Percentiles rank a stretch among this genome's conserved stretches.
phyloP scores from a whole-genome alignment of 345 rosid species.

The Lepidium africanum region DNA sequence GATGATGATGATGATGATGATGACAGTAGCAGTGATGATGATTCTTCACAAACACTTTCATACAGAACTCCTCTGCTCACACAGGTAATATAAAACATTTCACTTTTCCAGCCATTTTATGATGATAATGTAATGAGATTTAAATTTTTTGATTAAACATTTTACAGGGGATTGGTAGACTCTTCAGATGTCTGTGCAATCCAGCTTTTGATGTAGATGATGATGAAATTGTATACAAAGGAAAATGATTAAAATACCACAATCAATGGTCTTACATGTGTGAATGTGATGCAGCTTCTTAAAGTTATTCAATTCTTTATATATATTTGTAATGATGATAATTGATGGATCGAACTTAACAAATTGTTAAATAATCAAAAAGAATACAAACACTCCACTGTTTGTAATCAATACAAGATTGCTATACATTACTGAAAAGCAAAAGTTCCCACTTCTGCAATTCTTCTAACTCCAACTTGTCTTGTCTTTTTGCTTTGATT shows the following conservation, averaged over 20 bases:
- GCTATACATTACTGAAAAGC: background rate
- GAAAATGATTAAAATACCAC: slow-evolving; percentile 46
- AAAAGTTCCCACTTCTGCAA: too few relatives aligned
- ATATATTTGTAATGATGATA: slow-evolving; percentile 21
- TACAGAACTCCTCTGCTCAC: slow-evolving; percentile 81
- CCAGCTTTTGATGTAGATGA: slow-evolving; percentile 96
- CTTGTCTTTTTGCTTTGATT: too few relatives aligned
- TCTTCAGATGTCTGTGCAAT: slow-evolving; percentile 93
- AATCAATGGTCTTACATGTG: slow-evolving; percentile 20
- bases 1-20: slow-evolving; percentile 47
- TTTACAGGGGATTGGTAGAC: slow-evolving; percentile 83
- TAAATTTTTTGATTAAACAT: background rate
- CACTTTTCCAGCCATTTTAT: background rate
- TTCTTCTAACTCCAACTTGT: too few relatives aligned
- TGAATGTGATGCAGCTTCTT: slow-evolving; percentile 10
- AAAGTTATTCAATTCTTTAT: slow-evolving; percentile 14
- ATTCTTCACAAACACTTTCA: slow-evolving; percentile 52
- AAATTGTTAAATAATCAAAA: slow-evolving; percentile 6
- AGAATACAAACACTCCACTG: background rate
- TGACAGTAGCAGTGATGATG: slow-evolving; percentile 74
- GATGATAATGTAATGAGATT: background rate
- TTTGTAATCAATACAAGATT: slow-evolving; percentile 21
- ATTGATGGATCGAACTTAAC: slow-evolving; percentile 16
- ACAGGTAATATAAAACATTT: slow-evolving; percentile 37
- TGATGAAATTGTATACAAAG: slow-evolving; percentile 77